Conservation (phyloP, 2,329 filamentous ascomycete genomes). For the Myotisia sp. region DNA sequence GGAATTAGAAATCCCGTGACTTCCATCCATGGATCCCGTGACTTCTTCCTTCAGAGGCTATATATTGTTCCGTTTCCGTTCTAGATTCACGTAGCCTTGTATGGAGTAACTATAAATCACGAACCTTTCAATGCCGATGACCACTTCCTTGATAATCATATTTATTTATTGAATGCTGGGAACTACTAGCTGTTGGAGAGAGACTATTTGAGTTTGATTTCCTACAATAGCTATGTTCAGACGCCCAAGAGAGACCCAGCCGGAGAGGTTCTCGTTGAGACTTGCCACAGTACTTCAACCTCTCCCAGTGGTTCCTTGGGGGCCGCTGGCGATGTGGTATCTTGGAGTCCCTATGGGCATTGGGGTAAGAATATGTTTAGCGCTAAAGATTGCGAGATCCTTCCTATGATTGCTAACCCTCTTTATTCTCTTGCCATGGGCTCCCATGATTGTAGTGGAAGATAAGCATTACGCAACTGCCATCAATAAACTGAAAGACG, state of each 20-base stretch:
- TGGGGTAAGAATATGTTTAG: slow-evolving; percentile 8
- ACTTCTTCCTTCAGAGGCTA: too few relatives aligned
- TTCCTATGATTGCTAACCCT: slow-evolving; percentile 8
- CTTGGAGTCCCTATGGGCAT: slow-evolving; percentile 14
- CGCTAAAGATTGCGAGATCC: background rate
- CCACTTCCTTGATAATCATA: too few relatives aligned
- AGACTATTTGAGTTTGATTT: background rate
- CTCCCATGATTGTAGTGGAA: slow-evolving; percentile 14
- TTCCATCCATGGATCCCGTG: too few relatives aligned
- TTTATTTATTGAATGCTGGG: too few relatives aligned
- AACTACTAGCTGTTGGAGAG: too few relatives aligned
- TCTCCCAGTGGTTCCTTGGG: slow-evolving; percentile 15
- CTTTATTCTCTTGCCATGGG: slow-evolving; percentile 6
- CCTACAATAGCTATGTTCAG: slow-evolving; percentile 10
- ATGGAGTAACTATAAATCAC: too few relatives aligned
- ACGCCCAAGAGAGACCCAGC: slow-evolving; percentile 14
- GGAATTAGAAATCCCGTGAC: too few relatives aligned
- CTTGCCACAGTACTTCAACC: slow-evolving; percentile 14
- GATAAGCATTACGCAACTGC: slow-evolving; percentile 14
- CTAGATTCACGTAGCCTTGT: too few relatives aligned
- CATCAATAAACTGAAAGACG: slow-evolving; percentile 13
- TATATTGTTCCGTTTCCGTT: too few relatives aligned
- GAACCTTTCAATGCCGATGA: too few relatives aligned
- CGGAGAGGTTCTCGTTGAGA: slow-evolving; percentile 12
- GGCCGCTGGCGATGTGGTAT: slow-evolving; percentile 13